Percentiles rank a stretch among this genome's conserved stretches.
Conservation (phyloP, 257 asterid species). For the Solanum pennellii region DNA sequence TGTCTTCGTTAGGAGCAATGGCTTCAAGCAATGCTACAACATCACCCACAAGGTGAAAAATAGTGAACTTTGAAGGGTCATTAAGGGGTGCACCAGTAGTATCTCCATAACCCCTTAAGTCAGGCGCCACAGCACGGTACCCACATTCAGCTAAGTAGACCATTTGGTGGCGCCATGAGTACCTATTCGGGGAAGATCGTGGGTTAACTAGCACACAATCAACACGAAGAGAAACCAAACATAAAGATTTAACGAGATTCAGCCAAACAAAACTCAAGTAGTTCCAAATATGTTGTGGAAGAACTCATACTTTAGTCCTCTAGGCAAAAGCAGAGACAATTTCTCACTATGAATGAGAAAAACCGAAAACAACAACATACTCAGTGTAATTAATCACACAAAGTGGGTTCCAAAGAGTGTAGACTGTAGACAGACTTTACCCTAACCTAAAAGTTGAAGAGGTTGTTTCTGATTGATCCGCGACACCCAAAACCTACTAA, state of each 20-base stretch:
- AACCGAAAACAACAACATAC: too few relatives aligned
- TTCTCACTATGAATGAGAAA: not conserved
- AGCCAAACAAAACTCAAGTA: not conserved
- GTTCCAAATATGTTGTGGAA: not conserved
- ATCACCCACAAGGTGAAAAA: conserved; percentile 59
- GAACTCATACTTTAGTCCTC: not conserved
- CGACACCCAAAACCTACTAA: not conserved
- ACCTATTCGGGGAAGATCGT: not conserved
- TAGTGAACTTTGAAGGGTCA: conserved; percentile 46
- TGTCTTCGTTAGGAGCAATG: conserved; percentile 25
- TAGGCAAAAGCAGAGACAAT: not conserved
- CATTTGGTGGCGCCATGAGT: conserved; percentile 91
- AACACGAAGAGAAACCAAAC: not conserved
- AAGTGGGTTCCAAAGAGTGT: not conserved
- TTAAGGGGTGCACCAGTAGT: conserved; percentile 56
- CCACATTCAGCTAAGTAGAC: conserved; percentile 55
- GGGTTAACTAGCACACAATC: not conserved
- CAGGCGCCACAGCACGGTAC: conserved; percentile 70
- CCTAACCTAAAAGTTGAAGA: not conserved
- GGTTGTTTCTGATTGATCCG: not conserved
- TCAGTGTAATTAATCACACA: not conserved
- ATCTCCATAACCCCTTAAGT: conserved; percentile 71
- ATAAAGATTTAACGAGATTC: not conserved
- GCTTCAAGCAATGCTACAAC: conserved; percentile 41
- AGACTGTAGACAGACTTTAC: not conserved